Percentiles rank a stretch among this genome's conserved stretches.
Evolutionary conservation across 1,284 basidiomycete genomes (phyloP).

Genomic region (Malassezia cuniculi): DNA sequence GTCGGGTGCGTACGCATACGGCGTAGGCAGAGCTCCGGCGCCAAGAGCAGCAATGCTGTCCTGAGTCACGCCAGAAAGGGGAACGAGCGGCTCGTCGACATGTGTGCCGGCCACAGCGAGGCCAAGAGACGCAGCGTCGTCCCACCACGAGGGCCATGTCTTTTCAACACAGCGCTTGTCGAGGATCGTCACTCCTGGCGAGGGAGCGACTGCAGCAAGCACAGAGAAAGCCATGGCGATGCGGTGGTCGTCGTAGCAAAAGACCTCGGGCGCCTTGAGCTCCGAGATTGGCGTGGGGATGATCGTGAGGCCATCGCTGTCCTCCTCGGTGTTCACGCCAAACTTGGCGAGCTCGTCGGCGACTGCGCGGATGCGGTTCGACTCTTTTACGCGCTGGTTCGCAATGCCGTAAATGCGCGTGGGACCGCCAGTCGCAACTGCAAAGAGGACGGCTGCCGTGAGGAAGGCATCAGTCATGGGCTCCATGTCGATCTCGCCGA

Average conservation of each 20-base stretch:
- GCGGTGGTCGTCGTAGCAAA: slow-evolving; percentile 96
- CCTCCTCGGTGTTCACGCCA: slow-evolving; percentile 78
- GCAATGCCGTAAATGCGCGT: slow-evolving; percentile 89
- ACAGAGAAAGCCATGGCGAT: slow-evolving; percentile 98
- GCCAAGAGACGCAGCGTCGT: slow-evolving; percentile 89
- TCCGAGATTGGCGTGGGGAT: slow-evolving; percentile 60
- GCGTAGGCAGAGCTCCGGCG: slow-evolving; percentile 13
- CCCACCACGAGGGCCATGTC: slow-evolving; percentile 99
- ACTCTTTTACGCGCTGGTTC: slow-evolving; percentile 96
- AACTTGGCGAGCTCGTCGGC: slow-evolving; percentile 91
- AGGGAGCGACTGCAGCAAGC: slow-evolving; percentile 58
- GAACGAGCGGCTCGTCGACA: slow-evolving; percentile 17
- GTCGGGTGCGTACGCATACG: slow-evolving; percentile 46
- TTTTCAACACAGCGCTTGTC: slow-evolving; percentile 98
- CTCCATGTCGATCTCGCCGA: slow-evolving; percentile 91
- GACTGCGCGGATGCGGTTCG: slow-evolving; percentile 92
- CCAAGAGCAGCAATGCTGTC: slow-evolving; percentile 22
- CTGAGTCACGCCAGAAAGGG: too few species aligned
- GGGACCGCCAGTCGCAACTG: slow-evolving; percentile 49
- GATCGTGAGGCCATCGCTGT: slow-evolving; percentile 83
- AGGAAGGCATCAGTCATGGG: slow-evolving; percentile 99
- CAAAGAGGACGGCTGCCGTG: slow-evolving; percentile 80
- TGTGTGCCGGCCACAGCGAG: slow-evolving; percentile 62
- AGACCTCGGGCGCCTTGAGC: slow-evolving; percentile 55
- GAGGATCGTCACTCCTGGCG: slow-evolving; percentile 63